Percentiles rank a stretch among this genome's conserved stretches.
Conservation (phyloP, 2,329 filamentous ascomycete species). For the Fusarium avenaceum region DNA sequence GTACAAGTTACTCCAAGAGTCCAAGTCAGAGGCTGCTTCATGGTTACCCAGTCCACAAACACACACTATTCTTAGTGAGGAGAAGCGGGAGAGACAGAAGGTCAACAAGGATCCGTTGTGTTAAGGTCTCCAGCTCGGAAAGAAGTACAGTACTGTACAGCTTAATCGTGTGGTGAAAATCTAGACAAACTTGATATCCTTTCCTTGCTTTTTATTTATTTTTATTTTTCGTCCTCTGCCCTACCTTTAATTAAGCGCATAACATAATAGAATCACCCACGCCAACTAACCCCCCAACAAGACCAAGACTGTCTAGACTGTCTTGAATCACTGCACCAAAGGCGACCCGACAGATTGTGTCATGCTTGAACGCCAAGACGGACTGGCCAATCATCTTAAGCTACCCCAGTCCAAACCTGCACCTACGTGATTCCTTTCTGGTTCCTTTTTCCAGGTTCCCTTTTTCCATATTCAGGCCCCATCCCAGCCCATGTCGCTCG, state of each 20-base stretch:
- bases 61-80: slow-evolving; percentile 11
- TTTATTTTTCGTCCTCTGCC: slow-evolving; percentile 1
- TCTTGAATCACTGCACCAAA: slow-evolving; percentile 27
- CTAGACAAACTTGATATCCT: not conserved
- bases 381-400: slow-evolving; percentile 45
- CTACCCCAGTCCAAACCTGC: slow-evolving; percentile 50
- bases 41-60: slow-evolving; percentile 22
- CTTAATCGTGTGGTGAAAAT: slow-evolving; percentile 6
- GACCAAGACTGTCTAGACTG: slow-evolving; percentile 29
- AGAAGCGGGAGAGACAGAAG: slow-evolving; percentile 17
- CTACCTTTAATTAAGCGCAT: not conserved
- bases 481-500: slow-evolving; percentile 39
- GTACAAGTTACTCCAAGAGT: slow-evolving; percentile 7
- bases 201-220: slow-evolving; percentile 8
- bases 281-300: slow-evolving; percentile 24
- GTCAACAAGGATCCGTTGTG: slow-evolving; percentile 11
- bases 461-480: slow-evolving; percentile 23
- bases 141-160: slow-evolving; percentile 1
- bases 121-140: not conserved
- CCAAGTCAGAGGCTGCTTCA: not conserved
- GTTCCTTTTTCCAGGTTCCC: slow-evolving; percentile 43
- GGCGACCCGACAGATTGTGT: slow-evolving; percentile 54
- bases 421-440: slow-evolving; percentile 46
- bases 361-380: slow-evolving; percentile 49
- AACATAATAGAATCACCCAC: slow-evolving; percentile 8